Conservation (phyloP, 768 basidiomycete species). For the Hypholoma sublateritium region DNA sequence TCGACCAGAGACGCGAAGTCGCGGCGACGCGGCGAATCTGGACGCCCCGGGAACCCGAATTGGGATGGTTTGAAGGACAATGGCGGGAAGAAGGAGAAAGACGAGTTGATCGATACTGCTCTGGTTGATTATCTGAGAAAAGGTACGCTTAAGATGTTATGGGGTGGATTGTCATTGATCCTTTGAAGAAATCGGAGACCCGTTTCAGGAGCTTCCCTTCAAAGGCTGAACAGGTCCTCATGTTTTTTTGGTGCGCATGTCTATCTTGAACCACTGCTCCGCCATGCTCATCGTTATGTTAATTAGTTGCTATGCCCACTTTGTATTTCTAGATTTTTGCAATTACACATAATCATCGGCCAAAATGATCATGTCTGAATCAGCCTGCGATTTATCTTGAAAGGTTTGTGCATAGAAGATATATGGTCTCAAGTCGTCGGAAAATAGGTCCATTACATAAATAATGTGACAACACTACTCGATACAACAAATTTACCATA, state of each 20-base stretch:
- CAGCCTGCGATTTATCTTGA: no score
- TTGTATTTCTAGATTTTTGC: not conserved
- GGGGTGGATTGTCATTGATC: not conserved
- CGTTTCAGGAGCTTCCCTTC: conserved; percentile 40
- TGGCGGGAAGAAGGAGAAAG: conserved; percentile 50
- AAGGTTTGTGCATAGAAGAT: no score
- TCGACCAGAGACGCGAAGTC: conserved; percentile 51
- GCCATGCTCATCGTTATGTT: not conserved
- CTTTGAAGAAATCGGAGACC: conserved; percentile 52
- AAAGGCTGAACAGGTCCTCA: conserved; percentile 6
- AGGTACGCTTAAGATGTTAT: conserved; percentile 32
- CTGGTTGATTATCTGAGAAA: conserved; percentile 55
- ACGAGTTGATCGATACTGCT: conserved; percentile 50
- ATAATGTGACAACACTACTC: conserved; percentile 4
- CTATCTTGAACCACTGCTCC: no score
- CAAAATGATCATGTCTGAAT: no score
- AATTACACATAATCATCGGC: no score
- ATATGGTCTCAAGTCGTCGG: not conserved
- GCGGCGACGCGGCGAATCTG: conserved; percentile 46
- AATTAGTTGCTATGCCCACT: not conserved
- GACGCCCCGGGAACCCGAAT: conserved; percentile 14
- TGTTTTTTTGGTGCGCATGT: no score
- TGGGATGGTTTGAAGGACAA: conserved; percentile 28
- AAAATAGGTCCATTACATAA: not conserved
- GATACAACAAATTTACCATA: conserved; percentile 8